Evolutionary conservation across 78 protist species (phyloP), one percentile per base, ranked within the genome.

Genomic region (Chrysochromulina parva): DNA sequence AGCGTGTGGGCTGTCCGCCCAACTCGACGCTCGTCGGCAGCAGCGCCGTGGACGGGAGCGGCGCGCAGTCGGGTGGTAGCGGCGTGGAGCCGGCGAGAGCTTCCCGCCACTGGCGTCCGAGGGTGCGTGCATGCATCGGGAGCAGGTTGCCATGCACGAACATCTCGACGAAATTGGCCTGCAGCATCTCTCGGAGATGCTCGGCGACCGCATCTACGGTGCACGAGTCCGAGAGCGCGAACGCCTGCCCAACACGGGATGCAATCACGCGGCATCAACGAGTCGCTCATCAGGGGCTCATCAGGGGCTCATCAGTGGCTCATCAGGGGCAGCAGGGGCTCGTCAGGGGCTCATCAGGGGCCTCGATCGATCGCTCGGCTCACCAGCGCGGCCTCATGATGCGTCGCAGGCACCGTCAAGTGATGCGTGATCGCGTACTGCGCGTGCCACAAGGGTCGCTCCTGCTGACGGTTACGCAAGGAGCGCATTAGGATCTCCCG

Each of bases 361-460:
- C 38, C 38, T 0, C 38, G 38, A 38, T 38, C 38, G 38, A 38
- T 38, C 38, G 38, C 38, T 38, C 38, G 38, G 38, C 38, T 38
- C 38, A 38, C 38, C 38, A 58, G 62, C 7, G 62, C 62, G 62
- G 7, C 62, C 24, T 7, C 62, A 13, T 58, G 13, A 13, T 58
- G 62, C 62, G 13, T 13, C 13, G 62, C 7, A 7, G 7, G 62
- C 24, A 14, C 62, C 7, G 55, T 6, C 20, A 74, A 1, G 28
- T 11, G 57, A 55, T 48, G 57, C 26, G 53, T 19, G 26, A 74
- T 22, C 57, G 13, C 82, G 55, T 74, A 74, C 55, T 74, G 82
- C 82, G 82, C 82, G 74, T 74, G 82, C 82, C 82, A 74, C 26
- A 74, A 55, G 57, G 82, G 82, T 55, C 55, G 54, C 55, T 74